Evolutionary conservation across 371 early-diverging fungal species (phyloP), one percentile per base, ranked within the genome.

Genomic region (Mortierella sp.): DNA sequence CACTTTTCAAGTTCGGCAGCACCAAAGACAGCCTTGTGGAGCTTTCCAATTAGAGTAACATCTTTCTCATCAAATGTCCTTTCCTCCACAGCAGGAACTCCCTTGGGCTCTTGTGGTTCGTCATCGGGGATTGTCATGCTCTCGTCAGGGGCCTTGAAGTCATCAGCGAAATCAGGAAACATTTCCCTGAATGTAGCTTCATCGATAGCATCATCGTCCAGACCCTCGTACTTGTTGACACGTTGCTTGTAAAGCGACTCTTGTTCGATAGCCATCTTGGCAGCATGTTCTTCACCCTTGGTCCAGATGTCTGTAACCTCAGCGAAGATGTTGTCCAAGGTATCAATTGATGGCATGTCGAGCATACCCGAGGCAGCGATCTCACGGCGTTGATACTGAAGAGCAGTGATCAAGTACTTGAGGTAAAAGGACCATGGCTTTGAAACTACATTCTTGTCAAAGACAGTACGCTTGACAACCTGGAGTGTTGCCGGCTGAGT

Each of bases 81-180:
- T 64, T 90, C 90, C 61, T 90, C 88, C 2, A 90, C 90, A 2
- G 85, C 83, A 51, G 84, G 81, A 18, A 71, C 73, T 0, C 70
- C 74, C n/a, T 32, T 61, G n/a, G 70, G 65, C 3, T 74, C 70
- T 47, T 77, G 73, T 32, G 57, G 47, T 47, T 84, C 81, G 32
- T 81, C 81, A 20, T 73, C 74, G 3, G 75, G 75, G 24, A 75
- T 72, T n/a, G 81, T 80, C 70, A 74, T 71, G 49, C 63, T 78
- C 32, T 81, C 75, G 37, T 75, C 76, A 37, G 75, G 72, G 37
- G 54, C 80, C 77, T 77, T 90, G 67, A 90, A 91, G 49, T 88
- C 90, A 49, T 90, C 88, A 28, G 88, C 86, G 73, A 90, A 94
- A 70, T 94, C 93, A 3, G 95, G 95, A 88, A 97, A 96, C 52